Conservation (phyloP, 2,329 filamentous ascomycete species). For the Dendryphion nanum region DNA sequence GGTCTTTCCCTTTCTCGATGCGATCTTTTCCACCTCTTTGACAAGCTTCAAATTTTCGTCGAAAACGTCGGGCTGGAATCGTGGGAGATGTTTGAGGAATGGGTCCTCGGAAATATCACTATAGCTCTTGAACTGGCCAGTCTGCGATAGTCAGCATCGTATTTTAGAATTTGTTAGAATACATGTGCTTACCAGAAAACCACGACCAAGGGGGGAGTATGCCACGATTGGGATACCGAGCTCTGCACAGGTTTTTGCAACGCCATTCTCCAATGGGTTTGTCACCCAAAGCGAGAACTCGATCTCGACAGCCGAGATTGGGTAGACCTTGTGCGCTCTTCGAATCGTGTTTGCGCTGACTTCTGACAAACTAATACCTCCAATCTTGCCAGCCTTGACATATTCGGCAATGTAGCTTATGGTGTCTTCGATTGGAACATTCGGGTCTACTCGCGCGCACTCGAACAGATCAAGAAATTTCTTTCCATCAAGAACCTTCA, state of each 20-base stretch:
- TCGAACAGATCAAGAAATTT: slow-evolving; percentile 52
- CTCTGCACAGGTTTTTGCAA: slow-evolving; percentile 58
- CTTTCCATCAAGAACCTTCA: slow-evolving; percentile 46
- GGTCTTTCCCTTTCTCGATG: slow-evolving; percentile 58
- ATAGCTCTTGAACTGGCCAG: slow-evolving; percentile 43
- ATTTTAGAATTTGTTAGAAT: slow-evolving; percentile 52
- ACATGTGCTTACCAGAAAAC: slow-evolving; percentile 51
- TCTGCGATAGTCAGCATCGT: slow-evolving; percentile 30
- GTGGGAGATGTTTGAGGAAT: slow-evolving; percentile 50
- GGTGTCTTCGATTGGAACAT: slow-evolving; percentile 46
- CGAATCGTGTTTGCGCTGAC: slow-evolving; percentile 47
- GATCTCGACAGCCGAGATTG: slow-evolving; percentile 59
- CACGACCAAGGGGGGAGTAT: slow-evolving; percentile 69
- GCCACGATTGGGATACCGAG: slow-evolving; percentile 65
- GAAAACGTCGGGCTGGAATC: slow-evolving; percentile 65
- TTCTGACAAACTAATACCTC: slow-evolving; percentile 48
- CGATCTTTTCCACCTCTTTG: slow-evolving; percentile 57
- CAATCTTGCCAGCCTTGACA: slow-evolving; percentile 43
- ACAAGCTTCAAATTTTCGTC: slow-evolving; percentile 65
- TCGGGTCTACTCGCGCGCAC: slow-evolving; percentile 44
- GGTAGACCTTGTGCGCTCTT: slow-evolving; percentile 52
- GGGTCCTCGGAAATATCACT: slow-evolving; percentile 61
- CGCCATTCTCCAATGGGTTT: slow-evolving; percentile 57
- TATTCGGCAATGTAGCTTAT: slow-evolving; percentile 42
- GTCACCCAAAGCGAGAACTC: slow-evolving; percentile 60